These are phyloP conservation scores for Chrysoporthe puriensis DNA, from an alignment of 2,329 filamentous ascomycete species.

Conservation along the genomic window DNA sequence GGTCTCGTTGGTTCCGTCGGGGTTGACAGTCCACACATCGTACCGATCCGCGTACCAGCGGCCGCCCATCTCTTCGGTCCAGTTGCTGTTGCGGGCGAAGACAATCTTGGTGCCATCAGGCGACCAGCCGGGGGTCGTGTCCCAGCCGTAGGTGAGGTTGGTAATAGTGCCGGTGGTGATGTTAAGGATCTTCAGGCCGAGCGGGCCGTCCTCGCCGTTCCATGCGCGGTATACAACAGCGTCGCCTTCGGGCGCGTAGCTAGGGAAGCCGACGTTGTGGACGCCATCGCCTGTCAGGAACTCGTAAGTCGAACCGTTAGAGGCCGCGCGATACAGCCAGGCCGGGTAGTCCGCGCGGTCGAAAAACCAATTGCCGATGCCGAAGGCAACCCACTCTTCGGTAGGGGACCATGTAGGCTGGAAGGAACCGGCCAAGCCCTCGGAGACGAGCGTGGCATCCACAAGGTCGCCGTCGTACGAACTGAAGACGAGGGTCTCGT, in stretches of 20 bases:
- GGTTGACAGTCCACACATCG: constrained; percentile 46
- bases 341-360: constrained; percentile 34
- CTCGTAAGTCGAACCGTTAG: constrained; percentile 31
- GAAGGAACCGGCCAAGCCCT: constrained; percentile 44
- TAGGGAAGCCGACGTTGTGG: constrained; percentile 45
- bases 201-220: constrained; percentile 29
- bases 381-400: constrained; percentile 43
- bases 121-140: constrained; percentile 45
- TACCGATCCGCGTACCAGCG: constrained; percentile 36
- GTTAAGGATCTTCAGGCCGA: constrained; percentile 41
- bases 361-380: constrained; percentile 46
- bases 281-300: constrained; percentile 38
- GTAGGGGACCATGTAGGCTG: constrained; percentile 45
- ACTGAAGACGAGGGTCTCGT: constrained; percentile 14
- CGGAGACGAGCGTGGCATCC: constrained; percentile 30
- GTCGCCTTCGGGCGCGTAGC: constrained; percentile 42
- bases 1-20: constrained; percentile 43
- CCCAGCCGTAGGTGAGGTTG: constrained; percentile 42
- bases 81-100: constrained; percentile 42
- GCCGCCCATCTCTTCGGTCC: constrained; percentile 18
- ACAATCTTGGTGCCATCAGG: constrained; percentile 44
- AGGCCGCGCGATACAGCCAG: constrained; percentile 27
- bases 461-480: constrained; percentile 10
- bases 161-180: constrained; percentile 32
- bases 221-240: constrained; percentile 42